Base-by-base conservation (phyloP, 2,329 filamentous ascomycete species). In the Lachnellula hyalina region DNA sequence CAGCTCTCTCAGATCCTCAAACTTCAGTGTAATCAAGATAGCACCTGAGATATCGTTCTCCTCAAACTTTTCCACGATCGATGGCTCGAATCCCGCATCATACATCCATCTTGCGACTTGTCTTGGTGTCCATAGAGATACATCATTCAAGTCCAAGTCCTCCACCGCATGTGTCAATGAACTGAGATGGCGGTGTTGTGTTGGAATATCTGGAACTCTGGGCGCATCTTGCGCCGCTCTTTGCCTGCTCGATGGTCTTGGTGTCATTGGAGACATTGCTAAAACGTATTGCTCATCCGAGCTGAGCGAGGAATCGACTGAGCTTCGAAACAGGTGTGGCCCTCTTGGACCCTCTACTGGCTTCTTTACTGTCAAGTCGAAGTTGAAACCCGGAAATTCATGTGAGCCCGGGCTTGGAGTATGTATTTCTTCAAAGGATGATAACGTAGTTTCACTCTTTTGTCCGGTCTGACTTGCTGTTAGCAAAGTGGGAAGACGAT, bases 41-140 rank as follows among this genome's bases (percentile, higher is more conserved):
- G 84, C 80, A 14, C 93, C 93, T 25, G 87, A 90, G 70, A 99
- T 96, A 68, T 99, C 93, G 70, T 99, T 95, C 65, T 87, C 82
- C 58, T 92, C 80, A 66, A 99, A 96, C 63, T 87, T 89, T 66
- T 95, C 86, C 11, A 94, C 86, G 49, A 93, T 79, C 6, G 79
- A 75, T 50, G 83, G 75, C 69, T 96, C 92, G 68, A 96, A 85
- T 63, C 89, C 90, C 45, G 85, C 83, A 69, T 90, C 83, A 66
- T 86, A 82, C 90, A 96, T 94, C 82, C 89, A 94, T 67, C 89
- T 84, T 53, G 88, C 87, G 44, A 94, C 89, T 73, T 90, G 86
- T 67, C 85, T 80, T 3, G 89, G 85, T 14, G 82, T 80, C 90
- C 88, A 94, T 45, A 75, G 74, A 15, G 80, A 76, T 56, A 93